Conservation (phyloP, 2,329 filamentous ascomycete genomes). For the Paecilomyces dactylethromorphus region DNA sequence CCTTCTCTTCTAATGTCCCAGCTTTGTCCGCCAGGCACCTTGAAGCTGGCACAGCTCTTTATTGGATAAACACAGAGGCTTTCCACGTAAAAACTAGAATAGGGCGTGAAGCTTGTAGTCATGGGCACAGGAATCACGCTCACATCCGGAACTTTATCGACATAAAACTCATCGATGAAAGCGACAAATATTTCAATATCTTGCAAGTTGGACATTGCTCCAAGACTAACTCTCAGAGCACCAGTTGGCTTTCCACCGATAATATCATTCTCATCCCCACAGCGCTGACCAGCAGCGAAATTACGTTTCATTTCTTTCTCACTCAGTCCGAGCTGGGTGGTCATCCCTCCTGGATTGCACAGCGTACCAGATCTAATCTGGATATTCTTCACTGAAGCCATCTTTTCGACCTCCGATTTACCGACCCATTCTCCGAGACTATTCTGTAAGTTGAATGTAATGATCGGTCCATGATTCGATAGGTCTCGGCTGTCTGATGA, state of each 20-base stretch:
- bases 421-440: constrained; percentile 67
- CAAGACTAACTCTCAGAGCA: constrained; percentile 76
- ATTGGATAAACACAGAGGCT: constrained; percentile 76
- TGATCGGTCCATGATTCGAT: constrained; percentile 59
- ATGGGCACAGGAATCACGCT: constrained; percentile 11
- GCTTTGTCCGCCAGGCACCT: constrained; percentile 52
- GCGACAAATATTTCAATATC: constrained; percentile 68
- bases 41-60: constrained; percentile 83
- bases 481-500: constrained; percentile 37
- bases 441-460: constrained; percentile 77
- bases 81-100: constrained; percentile 48
- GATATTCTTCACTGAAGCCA: constrained; percentile 70
- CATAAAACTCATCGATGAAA: constrained; percentile 67
- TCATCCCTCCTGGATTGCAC: constrained; percentile 86
- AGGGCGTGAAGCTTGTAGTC: constrained; percentile 2
- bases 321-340: constrained; percentile 62
- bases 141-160: constrained; percentile 25
- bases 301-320: constrained; percentile 79
- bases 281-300: constrained; percentile 77
- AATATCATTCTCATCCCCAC: constrained; percentile 75
- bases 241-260: constrained; percentile 82
- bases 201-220: constrained; percentile 74
- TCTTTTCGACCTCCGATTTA: constrained; percentile 78
- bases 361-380: constrained; percentile 83
- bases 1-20: constrained; percentile 83